Evolutionary conservation across 2,329 filamentous ascomycete species (phyloP).

Genomic region (Neonectria ditissima): DNA sequence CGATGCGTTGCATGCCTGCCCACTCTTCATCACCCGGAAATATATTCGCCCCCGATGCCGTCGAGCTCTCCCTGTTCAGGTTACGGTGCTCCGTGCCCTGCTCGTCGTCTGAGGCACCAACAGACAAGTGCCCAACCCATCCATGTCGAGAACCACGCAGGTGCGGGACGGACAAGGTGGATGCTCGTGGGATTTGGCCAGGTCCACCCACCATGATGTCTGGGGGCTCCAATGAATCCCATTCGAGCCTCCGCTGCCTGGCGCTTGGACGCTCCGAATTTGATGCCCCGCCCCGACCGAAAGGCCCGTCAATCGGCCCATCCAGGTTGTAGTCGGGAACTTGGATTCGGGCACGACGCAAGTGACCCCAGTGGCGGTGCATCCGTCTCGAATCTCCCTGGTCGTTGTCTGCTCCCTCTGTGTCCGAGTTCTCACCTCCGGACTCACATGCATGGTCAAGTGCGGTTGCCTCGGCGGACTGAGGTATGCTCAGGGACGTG

Average conservation of each 20-base stretch:
- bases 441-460: slow-evolving; percentile 62
- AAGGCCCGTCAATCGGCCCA: slow-evolving; percentile 16
- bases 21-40: slow-evolving; percentile 53
- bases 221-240: not conserved
- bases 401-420: slow-evolving; percentile 62
- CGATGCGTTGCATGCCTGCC: slow-evolving; percentile 77
- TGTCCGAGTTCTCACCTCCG: slow-evolving; percentile 67
- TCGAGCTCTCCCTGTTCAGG: slow-evolving; percentile 38
- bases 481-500: slow-evolving; percentile 52
- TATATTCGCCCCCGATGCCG: slow-evolving; percentile 32
- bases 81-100: slow-evolving; percentile 35
- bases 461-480: slow-evolving; percentile 48
- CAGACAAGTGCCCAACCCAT: slow-evolving; percentile 44
- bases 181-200: slow-evolving; percentile 2
- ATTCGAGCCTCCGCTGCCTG: slow-evolving; percentile 22
- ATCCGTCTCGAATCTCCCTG: slow-evolving; percentile 36
- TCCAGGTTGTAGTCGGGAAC: slow-evolving; percentile 36
- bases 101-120: slow-evolving; percentile 45
- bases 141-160: slow-evolving; percentile 27
- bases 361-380: slow-evolving; percentile 33
- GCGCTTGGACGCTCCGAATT: slow-evolving; percentile 15
- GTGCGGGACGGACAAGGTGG: slow-evolving; percentile 17
- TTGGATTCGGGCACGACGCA: slow-evolving; percentile 32
- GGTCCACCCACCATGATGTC: not conserved
- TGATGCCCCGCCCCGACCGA: slow-evolving; percentile 23